Conservation (phyloP, 345 rosid genomes). For the Moricandia arvensis region DNA sequence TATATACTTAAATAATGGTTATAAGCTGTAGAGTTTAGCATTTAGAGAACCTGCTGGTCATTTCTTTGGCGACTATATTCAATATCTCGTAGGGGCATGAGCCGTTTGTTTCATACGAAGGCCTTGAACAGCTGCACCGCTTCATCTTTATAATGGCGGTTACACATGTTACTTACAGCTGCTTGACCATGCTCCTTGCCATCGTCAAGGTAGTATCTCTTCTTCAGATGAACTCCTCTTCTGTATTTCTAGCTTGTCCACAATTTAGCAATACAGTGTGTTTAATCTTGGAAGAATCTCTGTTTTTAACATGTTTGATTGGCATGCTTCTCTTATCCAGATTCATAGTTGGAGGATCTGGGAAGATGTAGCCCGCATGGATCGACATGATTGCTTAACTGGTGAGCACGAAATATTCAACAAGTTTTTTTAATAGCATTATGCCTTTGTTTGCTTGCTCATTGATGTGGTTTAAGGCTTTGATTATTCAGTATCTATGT, state of each 20-base stretch:
- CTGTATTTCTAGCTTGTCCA: neutral
- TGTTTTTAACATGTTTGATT: too few species aligned
- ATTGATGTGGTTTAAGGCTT: conserved; percentile 1
- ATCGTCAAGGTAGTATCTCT: conserved; percentile 66
- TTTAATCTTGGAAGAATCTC: too few species aligned
- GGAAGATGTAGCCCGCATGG: conserved; percentile 83
- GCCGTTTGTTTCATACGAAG: conserved; percentile 91
- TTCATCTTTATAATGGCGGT: conserved; percentile 98
- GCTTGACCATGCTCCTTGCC: conserved; percentile 93
- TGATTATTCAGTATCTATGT: neutral
- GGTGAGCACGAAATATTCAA: conserved; percentile 42
- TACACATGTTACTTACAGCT: conserved; percentile 90
- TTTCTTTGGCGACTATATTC: neutral
- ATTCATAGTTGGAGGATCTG: conserved; percentile 91
- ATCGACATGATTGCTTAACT: conserved; percentile 52
- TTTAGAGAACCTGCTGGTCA: neutral
- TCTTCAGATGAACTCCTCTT: neutral
- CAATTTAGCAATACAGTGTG: neutral
- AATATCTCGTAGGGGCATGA: conserved; percentile 78
- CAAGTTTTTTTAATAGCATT: conserved; percentile 4
- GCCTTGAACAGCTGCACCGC: conserved; percentile 90
- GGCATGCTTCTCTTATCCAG: conserved; percentile 33
- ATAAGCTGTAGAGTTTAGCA: too few species aligned
- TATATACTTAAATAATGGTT: neutral
- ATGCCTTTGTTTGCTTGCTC: neutral